Conservation (phyloP, 2,329 filamentous ascomycete genomes). For the Ascochyta clinopodiicola region DNA sequence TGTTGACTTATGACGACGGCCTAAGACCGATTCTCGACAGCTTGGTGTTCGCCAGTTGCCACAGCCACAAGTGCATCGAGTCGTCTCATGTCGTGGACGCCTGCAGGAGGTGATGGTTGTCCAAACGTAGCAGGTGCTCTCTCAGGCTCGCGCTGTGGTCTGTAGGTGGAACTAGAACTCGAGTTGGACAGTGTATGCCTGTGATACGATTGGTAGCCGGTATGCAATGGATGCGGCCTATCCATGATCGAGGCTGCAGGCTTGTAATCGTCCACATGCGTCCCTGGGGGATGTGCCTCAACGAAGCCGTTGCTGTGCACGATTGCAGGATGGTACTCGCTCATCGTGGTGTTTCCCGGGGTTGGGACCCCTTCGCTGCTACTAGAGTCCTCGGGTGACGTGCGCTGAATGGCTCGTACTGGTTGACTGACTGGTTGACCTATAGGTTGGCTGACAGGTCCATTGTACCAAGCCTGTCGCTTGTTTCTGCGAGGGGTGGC, state of each 20-base stretch:
- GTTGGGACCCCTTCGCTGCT: constrained; percentile 63
- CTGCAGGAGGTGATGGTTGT: constrained; percentile 45
- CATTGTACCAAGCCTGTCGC: constrained; percentile 76
- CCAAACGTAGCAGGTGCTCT: constrained; percentile 38
- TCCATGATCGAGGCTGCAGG: constrained; percentile 45
- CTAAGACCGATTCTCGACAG: constrained; percentile 38
- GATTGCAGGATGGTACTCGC: constrained; percentile 61
- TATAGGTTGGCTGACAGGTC: constrained; percentile 53
- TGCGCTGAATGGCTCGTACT: constrained; percentile 51
- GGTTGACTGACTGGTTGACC: constrained; percentile 27
- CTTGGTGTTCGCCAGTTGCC: constrained; percentile 63
- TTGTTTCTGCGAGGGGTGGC: constrained; percentile 67
- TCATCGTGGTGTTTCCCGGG: constrained; percentile 56
- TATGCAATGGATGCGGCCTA: constrained; percentile 43
- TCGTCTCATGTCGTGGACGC: constrained; percentile 59
- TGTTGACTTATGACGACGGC: neutral
- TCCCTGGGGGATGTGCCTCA: constrained; percentile 51
- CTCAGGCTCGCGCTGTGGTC: constrained; percentile 41
- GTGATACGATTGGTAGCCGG: constrained; percentile 39
- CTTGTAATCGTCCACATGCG: constrained; percentile 51
- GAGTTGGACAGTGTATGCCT: constrained; percentile 36
- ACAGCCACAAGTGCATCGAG: constrained; percentile 70
- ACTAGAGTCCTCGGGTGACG: constrained; percentile 62
- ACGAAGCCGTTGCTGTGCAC: constrained; percentile 58
- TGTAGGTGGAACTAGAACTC: constrained; percentile 33